Percentiles rank a stretch among this genome's conserved stretches.
Evolutionary conservation across 2,329 filamentous ascomycete species (phyloP).

Genomic region (Calonectria crousiana): DNA sequence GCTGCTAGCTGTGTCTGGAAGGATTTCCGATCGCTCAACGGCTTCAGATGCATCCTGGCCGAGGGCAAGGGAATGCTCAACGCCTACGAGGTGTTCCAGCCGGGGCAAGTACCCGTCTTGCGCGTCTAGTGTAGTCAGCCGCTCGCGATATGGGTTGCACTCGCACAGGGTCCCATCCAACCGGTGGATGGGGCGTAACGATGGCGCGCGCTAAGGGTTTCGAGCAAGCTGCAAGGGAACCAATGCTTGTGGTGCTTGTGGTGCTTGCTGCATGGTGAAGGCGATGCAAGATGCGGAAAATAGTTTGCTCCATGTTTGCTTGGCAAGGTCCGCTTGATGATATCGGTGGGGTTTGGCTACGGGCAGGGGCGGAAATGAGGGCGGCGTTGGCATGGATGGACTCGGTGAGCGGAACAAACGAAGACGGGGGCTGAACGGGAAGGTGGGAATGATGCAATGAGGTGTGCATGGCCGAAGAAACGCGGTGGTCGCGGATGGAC

Average conservation of each 20-base stretch:
- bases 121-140: neutral
- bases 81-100: neutral
- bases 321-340: neutral
- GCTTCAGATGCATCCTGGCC: neutral
- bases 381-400: neutral
- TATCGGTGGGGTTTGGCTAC: neutral
- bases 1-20: slow-evolving; percentile 2
- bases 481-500: neutral
- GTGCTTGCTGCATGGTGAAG: neutral
- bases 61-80: neutral
- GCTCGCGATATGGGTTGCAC: neutral
- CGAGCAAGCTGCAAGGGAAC: neutral
- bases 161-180: neutral
- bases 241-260: neutral
- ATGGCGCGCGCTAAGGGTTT: neutral
- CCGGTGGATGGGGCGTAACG: neutral
- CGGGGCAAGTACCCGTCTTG: neutral
- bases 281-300: neutral
- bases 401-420: neutral
- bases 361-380: neutral
- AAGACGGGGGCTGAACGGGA: neutral
- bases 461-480: neutral
- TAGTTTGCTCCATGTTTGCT: neutral
- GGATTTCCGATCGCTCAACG: neutral
- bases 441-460: neutral